Evolutionary conservation across 208 protist species (phyloP).

Genomic region (Leishmania turanica): DNA sequence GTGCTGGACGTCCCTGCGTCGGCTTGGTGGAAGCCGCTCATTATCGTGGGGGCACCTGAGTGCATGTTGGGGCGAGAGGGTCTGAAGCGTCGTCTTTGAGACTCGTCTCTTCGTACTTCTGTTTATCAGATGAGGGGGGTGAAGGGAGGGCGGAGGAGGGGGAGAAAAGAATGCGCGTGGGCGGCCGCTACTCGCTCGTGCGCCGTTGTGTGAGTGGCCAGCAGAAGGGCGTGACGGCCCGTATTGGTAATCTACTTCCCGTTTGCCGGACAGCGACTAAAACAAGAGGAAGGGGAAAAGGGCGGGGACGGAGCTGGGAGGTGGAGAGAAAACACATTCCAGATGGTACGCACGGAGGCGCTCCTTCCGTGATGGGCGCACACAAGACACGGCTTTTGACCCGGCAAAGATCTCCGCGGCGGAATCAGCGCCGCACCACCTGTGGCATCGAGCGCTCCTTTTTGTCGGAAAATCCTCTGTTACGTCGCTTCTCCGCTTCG

Average conservation of each 20-base stretch:
- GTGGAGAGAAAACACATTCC: background rate
- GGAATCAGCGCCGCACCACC: background rate
- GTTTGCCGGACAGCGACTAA: background rate
- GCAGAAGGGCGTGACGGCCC: background rate
- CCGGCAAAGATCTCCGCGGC: background rate
- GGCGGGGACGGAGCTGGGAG: background rate
- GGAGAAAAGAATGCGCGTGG: background rate
- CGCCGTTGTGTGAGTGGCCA: background rate
- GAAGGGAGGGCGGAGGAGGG: too few relatives aligned
- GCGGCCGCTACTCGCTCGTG: background rate
- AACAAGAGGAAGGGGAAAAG: background rate
- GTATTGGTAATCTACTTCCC: background rate
- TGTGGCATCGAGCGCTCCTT: background rate
- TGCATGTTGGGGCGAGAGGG: background rate
- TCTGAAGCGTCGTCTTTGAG: background rate
- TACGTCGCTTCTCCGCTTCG: background rate
- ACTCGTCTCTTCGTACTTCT: background rate
- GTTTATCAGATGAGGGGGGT: background rate
- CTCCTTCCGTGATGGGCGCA: background rate
- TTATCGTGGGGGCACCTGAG: slow-evolving; percentile 8
- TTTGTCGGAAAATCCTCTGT: background rate
- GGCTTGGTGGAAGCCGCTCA: slow-evolving; percentile 16
- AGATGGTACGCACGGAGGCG: background rate
- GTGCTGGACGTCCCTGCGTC: slow-evolving; percentile 21
- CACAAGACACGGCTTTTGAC: background rate